A percentile compares a stretch with the other conserved stretches of the same genome.
These are phyloP conservation scores for Hemileia vastatrix DNA, from an alignment of 1,284 basidiomycete species.

Conservation along the genomic window DNA sequence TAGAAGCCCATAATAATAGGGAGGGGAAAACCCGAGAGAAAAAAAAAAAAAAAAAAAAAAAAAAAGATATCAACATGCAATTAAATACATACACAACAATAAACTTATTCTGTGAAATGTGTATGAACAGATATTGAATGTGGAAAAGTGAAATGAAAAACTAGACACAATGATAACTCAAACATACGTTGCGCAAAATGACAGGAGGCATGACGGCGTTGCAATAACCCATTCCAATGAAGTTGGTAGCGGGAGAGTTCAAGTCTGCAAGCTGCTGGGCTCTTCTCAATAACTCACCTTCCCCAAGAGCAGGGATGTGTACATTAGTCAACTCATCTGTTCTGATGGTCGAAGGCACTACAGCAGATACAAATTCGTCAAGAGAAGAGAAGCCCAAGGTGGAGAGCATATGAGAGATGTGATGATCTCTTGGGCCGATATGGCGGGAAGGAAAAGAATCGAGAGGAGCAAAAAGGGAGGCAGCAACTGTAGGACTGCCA, in stretches of 20 bases:
- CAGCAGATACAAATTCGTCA: constrained; percentile 70
- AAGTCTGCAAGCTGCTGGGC: constrained; percentile 64
- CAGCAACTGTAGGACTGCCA: too few relatives aligned
- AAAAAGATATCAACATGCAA: constrained; percentile 4
- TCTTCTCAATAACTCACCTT: constrained; percentile 68
- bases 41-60: background rate
- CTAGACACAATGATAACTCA: constrained; percentile 33
- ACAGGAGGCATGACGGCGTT: constrained; percentile 86
- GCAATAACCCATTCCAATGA: constrained; percentile 97
- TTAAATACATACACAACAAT: constrained; percentile 19
- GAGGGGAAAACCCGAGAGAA: background rate
- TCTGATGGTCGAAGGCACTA: constrained; percentile 69
- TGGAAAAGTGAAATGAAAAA: background rate
- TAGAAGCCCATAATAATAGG: background rate
- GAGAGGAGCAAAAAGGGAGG: constrained; percentile 60
- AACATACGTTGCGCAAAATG: constrained; percentile 70
- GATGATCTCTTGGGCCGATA: constrained; percentile 70
- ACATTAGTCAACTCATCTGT: constrained; percentile 57
- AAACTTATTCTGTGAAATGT: background rate
- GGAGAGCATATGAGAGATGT: constrained; percentile 67
- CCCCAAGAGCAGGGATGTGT: constrained; percentile 66
- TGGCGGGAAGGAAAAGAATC: constrained; percentile 82
- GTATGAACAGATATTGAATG: background rate
- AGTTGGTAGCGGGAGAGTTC: constrained; percentile 79
- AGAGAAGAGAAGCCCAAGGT: constrained; percentile 71